Conservation (phyloP, 495 filamentous ascomycete genomes). For the Aspergillus wentii region DNA sequence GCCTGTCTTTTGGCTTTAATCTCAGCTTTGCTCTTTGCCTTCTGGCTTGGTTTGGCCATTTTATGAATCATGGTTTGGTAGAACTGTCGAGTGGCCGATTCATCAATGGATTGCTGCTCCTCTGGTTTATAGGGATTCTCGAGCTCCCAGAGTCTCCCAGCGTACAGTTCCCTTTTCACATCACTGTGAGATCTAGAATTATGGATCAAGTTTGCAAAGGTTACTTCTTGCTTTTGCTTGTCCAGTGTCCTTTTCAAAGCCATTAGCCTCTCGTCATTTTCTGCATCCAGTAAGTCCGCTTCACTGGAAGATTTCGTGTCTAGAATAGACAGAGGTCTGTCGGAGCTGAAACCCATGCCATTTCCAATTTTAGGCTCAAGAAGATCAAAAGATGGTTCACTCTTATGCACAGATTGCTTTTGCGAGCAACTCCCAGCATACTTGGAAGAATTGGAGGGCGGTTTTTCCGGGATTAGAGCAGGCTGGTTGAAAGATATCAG, state of each 20-base stretch:
- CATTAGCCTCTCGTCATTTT: conserved; percentile 1
- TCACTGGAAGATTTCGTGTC: neutral
- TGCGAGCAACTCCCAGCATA: too few relatives aligned
- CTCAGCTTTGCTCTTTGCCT: conserved; percentile 6
- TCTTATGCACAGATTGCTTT: too few relatives aligned
- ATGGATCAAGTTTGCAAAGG: neutral
- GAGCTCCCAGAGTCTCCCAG: conserved; percentile 4
- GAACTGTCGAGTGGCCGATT: conserved; percentile 11
- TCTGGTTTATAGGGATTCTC: conserved; percentile 6
- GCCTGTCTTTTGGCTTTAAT: conserved; percentile 19
- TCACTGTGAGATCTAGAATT: neutral
- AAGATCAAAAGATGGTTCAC: too few relatives aligned
- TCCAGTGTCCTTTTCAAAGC: neutral
- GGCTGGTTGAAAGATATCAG: conserved; percentile 9
- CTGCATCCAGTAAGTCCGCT: too few relatives aligned
- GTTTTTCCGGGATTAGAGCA: conserved; percentile 10
- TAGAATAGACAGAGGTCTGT: neutral
- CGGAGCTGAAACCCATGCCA: neutral
- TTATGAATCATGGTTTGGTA: conserved; percentile 23
- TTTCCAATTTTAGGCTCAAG: neutral
- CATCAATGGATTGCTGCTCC: conserved; percentile 4
- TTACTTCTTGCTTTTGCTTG: neutral
- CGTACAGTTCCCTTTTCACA: neutral
- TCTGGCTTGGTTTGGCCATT: conserved; percentile 5
- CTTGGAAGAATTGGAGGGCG: too few relatives aligned